Conservation (phyloP, 768 basidiomycete genomes). For the Termitomyces sp. region DNA sequence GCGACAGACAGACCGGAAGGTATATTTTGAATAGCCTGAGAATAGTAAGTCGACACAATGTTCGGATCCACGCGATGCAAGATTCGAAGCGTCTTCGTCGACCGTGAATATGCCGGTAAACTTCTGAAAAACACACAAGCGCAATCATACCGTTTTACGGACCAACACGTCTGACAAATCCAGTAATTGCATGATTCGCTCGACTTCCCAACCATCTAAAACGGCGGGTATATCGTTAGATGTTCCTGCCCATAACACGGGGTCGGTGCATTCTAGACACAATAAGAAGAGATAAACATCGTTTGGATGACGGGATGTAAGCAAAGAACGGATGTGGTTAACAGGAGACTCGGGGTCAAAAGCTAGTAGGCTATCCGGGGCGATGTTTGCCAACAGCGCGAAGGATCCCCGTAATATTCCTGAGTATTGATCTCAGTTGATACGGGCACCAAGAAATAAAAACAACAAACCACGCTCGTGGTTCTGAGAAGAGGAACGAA, state of each 20-base stretch:
- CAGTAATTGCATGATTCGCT: conserved; percentile 62
- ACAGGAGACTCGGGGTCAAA: conserved; percentile 29
- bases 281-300: conserved; percentile 62
- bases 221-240: conserved; percentile 41
- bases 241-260: conserved; percentile 66
- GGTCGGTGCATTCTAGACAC: conserved; percentile 56
- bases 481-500: conserved; percentile 19
- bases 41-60: conserved; percentile 55
- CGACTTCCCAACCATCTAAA: conserved; percentile 72
- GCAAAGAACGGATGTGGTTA: conserved; percentile 47
- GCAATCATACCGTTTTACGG: conserved; percentile 48
- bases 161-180: conserved; percentile 55
- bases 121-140: background rate
- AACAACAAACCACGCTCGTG: conserved; percentile 18
- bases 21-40: conserved; percentile 34
- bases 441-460: background rate
- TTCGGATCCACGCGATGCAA: conserved; percentile 51
- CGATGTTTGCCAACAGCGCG: conserved; percentile 24
- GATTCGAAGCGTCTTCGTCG: conserved; percentile 54
- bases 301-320: conserved; percentile 53
- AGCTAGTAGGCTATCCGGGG: conserved; percentile 22
- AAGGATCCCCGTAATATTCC: conserved; percentile 34
- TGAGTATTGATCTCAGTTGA: conserved; percentile 12
- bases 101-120: conserved; percentile 6
- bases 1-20: conserved; percentile 25